Evolutionary conservation across 352 stramenopile species (phyloP), one percentile per base, ranked within the genome.

Genomic region (Phytophthora idaei): DNA sequence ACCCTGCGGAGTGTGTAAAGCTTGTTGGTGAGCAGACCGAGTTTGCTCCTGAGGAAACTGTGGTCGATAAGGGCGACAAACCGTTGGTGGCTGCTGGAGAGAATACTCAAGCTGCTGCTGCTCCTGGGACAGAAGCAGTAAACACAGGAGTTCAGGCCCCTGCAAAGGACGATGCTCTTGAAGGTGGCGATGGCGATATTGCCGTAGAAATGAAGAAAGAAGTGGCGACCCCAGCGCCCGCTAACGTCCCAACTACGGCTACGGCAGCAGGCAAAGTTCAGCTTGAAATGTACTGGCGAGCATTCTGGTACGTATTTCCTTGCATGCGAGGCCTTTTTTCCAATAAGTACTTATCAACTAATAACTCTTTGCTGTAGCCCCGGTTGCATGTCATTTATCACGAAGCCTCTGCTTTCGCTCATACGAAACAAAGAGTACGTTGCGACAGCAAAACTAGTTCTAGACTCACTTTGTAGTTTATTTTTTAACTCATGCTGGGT

Each of bases 241-340:
- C 49, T 28, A 37, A 34, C 34, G 55, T 63, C 6, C 34, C 66
- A 47, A 61, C 36, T 10, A 55, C 54, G 1, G 29, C 44, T 2
- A 50, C 29, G 41, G 44, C n/a, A 27, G 36, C 57, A 39, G 74
- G 70, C 34, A 93, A 92, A 46, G 71, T 90, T 45, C 74, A 77
- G 15, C 52, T 95, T n/a, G 75, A 92, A 21, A 71, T 95, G 46
- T 90, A 83, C 57, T 95, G 85, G 85, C 80, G 87, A 57, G 87
- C 87, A 10, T 93, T 92, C 51, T 94, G 86, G 85, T 93, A 67
- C 54, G 80, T 65, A 42, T 45, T n/a, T 45, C 34, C 7, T 51
- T 8, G 21, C 3, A 34, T 63, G 2, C 4, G 15, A 7, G 5
- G 8, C 14, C 21, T 32, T 9, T 44, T 54, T 65, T 4, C 9